phyloP scores from a whole-genome alignment of 2,329 filamentous ascomycete genomes.

The Purpureocillium takamizusanense region DNA sequence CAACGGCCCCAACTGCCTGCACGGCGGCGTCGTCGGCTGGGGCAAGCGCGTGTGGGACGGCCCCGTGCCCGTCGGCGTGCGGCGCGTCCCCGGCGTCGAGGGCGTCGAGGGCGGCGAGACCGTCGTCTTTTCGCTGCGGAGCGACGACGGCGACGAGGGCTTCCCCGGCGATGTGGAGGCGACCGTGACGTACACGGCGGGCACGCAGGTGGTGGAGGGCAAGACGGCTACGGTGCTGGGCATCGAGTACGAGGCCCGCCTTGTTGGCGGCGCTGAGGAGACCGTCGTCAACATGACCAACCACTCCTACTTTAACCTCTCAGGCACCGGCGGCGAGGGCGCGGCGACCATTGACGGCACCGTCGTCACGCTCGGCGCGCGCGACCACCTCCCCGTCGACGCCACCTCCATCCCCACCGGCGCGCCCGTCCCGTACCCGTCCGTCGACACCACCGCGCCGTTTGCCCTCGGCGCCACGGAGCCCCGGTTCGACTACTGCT shows the following conservation, averaged over 20 bases:
- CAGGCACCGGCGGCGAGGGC: no score
- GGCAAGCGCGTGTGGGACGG: constrained; percentile 71
- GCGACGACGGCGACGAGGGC: constrained; percentile 76
- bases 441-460: constrained; percentile 52
- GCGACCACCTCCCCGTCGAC: constrained; percentile 66
- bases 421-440: constrained; percentile 53
- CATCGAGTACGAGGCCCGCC: constrained; percentile 83
- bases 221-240: constrained; percentile 63
- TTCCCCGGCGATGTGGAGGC: constrained; percentile 80
- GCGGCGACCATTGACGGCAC: constrained; percentile 45
- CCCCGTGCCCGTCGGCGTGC: constrained; percentile 50
- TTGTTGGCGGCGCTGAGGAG: constrained; percentile 74
- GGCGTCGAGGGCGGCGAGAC: constrained; percentile 53
- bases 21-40: constrained; percentile 70
- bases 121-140: constrained; percentile 56
- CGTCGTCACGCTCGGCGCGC: constrained; percentile 56
- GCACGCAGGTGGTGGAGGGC: constrained; percentile 53
- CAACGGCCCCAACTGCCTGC: constrained; percentile 67
- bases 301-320: constrained; percentile 73
- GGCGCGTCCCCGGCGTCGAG: constrained; percentile 39
- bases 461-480: constrained; percentile 65
- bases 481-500: constrained; percentile 84
- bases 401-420: constrained; percentile 64
- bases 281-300: constrained; percentile 91
- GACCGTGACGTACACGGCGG: constrained; percentile 69